Percentiles rank a stretch among this genome's conserved stretches.
phyloP scores from a whole-genome alignment of 495 filamentous ascomycete genomes.

The Annulohypoxylon stygium region DNA sequence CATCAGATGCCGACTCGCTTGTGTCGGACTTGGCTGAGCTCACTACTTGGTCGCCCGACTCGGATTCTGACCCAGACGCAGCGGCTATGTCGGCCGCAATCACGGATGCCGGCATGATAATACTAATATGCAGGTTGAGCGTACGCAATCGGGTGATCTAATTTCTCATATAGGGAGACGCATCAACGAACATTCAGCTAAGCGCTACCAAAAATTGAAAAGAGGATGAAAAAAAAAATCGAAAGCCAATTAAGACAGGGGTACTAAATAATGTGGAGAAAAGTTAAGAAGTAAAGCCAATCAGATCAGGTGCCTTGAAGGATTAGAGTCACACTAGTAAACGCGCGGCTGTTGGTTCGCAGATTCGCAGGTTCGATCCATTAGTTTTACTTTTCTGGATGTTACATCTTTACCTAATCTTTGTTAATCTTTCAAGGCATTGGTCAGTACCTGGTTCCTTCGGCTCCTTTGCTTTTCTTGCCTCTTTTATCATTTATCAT shows the following conservation, averaged over 20 bases:
- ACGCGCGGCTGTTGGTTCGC: constrained; percentile 43
- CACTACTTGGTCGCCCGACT: constrained; percentile 41
- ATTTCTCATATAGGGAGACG: constrained; percentile 28
- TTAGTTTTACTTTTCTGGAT: neutral
- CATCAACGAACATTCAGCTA: constrained; percentile 21
- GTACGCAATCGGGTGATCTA: constrained; percentile 20
- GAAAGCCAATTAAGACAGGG: constrained; percentile 31
- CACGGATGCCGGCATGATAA: constrained; percentile 39
- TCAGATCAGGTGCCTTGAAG: constrained; percentile 11
- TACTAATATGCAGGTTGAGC: constrained; percentile 25
- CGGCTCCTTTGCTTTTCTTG: neutral
- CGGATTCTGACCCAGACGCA: constrained; percentile 45
- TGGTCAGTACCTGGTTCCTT: too few species aligned
- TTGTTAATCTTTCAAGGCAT: too few species aligned
- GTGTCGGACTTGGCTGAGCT: constrained; percentile 30
- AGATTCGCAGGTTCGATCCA: constrained; percentile 24
- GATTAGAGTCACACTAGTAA: constrained; percentile 32
- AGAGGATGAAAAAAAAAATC: constrained; percentile 29
- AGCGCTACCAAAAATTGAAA: constrained; percentile 39
- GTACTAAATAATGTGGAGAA: constrained; percentile 28
- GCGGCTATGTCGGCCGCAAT: constrained; percentile 34
- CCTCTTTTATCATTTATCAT: neutral
- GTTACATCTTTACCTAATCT: neutral
- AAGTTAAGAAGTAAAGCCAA: constrained; percentile 25
- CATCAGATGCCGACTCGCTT: constrained; percentile 32